Evolutionary conservation across 768 basidiomycete genomes (phyloP), one percentile per base, ranked within the genome.

Genomic region (Rossbeevera mucosa): DNA sequence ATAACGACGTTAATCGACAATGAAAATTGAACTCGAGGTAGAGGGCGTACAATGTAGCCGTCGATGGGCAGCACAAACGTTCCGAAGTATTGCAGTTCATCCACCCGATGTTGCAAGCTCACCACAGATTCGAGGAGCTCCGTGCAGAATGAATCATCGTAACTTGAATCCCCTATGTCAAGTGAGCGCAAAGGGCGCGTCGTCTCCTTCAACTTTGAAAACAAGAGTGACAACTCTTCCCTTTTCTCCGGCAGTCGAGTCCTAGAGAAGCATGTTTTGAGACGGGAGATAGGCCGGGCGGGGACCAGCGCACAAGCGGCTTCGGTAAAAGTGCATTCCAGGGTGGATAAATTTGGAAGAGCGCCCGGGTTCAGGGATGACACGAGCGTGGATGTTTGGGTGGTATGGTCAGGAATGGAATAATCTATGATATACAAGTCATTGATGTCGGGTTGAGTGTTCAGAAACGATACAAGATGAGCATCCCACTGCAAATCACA

Each of bases 321-420:
- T 65, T 83, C 83, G 16, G 78, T 69, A 64, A 86, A 86, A 2
- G 84, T 84, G 65, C 85, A 86, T 66, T 86, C 82, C 38, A 87
- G 64, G 22, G 70, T 76, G 5, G 77, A 71, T 21, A 86, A 69
- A 44, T 70, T 68, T 30, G 80, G 78, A 22, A 86, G 73, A 30
- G 66, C 74, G 59, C 31, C 63, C 45, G 56, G 63, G 42, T 63
- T 64, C 25, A 63, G 53, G 36, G 53, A 31, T 31, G 58, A 56
- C 12, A 53, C 16, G 55, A 54, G 31, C 61, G 38, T 50, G 20
- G 61, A 57, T 46, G 44, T 14, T 53, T 31, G 26, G n/a, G n/a
- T 11, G 45, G 52, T 24, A 59, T 55, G 20, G 9, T 48, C 55
- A 38, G 52, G 22, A 55, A 58, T 54, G 12, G 56, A 57, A 56